Conservation (phyloP, 179 eudicot species). For the Patellifolia procumbens region DNA sequence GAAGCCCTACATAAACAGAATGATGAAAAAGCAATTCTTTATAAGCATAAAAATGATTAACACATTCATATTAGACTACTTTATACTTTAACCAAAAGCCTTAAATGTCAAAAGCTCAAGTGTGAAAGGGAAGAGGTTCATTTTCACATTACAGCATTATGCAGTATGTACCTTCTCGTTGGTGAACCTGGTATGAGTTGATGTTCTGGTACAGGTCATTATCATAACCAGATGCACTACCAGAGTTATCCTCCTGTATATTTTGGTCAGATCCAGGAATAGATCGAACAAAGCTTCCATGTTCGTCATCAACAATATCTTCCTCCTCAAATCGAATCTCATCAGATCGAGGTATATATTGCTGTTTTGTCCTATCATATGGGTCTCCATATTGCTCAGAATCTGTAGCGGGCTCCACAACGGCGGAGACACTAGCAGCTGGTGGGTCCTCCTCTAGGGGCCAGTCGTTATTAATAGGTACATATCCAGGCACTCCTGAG, state of each 20-base stretch:
- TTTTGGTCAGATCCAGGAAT: constrained; percentile 44
- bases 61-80: not conserved
- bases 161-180: constrained; percentile 51
- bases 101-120: not conserved
- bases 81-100: not conserved
- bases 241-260: constrained; percentile 50
- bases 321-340: constrained; percentile 45
- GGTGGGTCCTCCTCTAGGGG: constrained; percentile 62
- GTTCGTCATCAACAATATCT: constrained; percentile 32
- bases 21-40: not conserved
- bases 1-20: not conserved
- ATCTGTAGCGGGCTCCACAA: constrained; percentile 46
- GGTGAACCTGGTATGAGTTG: constrained; percentile 52
- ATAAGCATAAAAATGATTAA: not conserved
- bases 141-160: not conserved
- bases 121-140: not conserved
- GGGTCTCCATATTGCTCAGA: constrained; percentile 48
- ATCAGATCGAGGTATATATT: constrained; percentile 37
- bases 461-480: constrained; percentile 69
- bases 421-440: constrained; percentile 40
- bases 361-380: constrained; percentile 37
- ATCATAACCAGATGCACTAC: constrained; percentile 51
- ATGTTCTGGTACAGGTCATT: constrained; percentile 46
- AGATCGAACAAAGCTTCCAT: constrained; percentile 36
- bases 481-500: constrained; percentile 35